phyloP scores from a whole-genome alignment of 345 rosid species.

The Anastatica hierochuntica region DNA sequence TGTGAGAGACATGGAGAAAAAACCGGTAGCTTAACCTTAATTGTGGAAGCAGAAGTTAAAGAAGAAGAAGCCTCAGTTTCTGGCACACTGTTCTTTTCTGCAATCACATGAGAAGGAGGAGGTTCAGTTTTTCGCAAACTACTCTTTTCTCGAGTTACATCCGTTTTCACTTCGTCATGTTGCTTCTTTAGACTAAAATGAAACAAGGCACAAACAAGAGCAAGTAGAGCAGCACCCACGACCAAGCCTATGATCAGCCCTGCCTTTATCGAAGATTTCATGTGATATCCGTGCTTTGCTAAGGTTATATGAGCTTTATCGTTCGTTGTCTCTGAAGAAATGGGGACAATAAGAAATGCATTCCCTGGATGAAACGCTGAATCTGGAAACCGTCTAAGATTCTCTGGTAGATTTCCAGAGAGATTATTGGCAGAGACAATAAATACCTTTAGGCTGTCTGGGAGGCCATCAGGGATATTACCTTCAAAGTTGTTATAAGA shows the following conservation, averaged over 20 bases:
- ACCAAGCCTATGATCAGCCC: slow-evolving; percentile 53
- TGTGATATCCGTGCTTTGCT: slow-evolving; percentile 22
- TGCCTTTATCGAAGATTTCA: slow-evolving; percentile 40
- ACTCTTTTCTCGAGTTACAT: slow-evolving; percentile 28
- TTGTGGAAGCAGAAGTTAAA: slow-evolving; percentile 30
- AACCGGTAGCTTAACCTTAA: slow-evolving; percentile 29
- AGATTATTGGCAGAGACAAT: slow-evolving; percentile 65
- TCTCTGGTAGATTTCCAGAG: slow-evolving; percentile 63
- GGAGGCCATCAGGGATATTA: slow-evolving; percentile 52
- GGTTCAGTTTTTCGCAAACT: slow-evolving; percentile 23
- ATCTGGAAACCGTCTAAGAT: slow-evolving; percentile 60
- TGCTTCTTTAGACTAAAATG: slow-evolving; percentile 27
- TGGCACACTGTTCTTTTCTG: slow-evolving; percentile 20
- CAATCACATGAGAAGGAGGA: slow-evolving; percentile 23
- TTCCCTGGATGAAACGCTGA: slow-evolving; percentile 88
- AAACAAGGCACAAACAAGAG: slow-evolving; percentile 35
- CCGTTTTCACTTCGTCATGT: slow-evolving; percentile 8
- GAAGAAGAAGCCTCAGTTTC: slow-evolving; percentile 33
- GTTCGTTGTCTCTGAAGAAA: slow-evolving; percentile 30
- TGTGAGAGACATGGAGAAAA: slow-evolving; percentile 38
- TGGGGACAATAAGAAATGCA: slow-evolving; percentile 37
- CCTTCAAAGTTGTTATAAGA: slow-evolving; percentile 66
- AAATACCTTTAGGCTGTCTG: slow-evolving; percentile 48
- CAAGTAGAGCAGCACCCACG: slow-evolving; percentile 35
- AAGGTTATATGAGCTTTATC: slow-evolving; percentile 27